These are phyloP conservation scores for Andrographis paniculata DNA, from an alignment of 305 asterid species.

Conservation along the genomic window DNA sequence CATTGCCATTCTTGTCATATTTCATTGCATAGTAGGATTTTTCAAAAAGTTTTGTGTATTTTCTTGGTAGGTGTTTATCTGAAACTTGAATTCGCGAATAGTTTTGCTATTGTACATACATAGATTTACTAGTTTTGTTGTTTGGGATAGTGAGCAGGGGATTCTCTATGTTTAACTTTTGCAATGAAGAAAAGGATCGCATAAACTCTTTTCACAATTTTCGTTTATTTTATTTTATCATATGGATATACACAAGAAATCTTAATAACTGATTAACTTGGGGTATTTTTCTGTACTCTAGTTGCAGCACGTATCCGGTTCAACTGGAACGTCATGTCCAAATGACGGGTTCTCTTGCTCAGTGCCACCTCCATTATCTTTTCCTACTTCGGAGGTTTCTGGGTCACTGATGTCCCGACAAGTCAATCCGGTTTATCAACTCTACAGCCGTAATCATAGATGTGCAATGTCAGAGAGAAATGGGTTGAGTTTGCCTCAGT, in stretches of 20 bases:
- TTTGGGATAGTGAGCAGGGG: background rate
- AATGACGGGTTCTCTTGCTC: slow-evolving; percentile 22
- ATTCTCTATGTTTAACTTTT: background rate
- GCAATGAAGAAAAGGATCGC: background rate
- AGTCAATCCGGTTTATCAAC: slow-evolving; percentile 20
- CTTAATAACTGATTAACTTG: no score
- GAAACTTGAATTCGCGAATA: background rate
- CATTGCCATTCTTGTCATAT: background rate
- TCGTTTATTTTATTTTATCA: background rate
- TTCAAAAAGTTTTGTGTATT: no score
- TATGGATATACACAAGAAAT: no score
- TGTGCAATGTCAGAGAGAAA: slow-evolving; percentile 21
- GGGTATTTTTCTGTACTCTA: slow-evolving; percentile 6
- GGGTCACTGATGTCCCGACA: slow-evolving; percentile 19
- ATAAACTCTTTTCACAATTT: no score
- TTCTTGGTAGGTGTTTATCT: no score
- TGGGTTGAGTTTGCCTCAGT: slow-evolving; percentile 16
- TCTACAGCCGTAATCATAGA: slow-evolving; percentile 14
- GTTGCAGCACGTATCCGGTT: slow-evolving; percentile 21
- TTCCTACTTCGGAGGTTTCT: slow-evolving; percentile 17
- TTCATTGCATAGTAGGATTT: no score
- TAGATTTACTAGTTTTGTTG: background rate
- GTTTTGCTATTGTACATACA: background rate
- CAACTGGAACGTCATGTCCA: slow-evolving; percentile 18
- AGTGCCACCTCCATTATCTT: slow-evolving; percentile 16